Percentiles rank a stretch among this genome's conserved stretches.
Evolutionary conservation across 208 protist species (phyloP).

Genomic region (Porcisia deanei): DNA sequence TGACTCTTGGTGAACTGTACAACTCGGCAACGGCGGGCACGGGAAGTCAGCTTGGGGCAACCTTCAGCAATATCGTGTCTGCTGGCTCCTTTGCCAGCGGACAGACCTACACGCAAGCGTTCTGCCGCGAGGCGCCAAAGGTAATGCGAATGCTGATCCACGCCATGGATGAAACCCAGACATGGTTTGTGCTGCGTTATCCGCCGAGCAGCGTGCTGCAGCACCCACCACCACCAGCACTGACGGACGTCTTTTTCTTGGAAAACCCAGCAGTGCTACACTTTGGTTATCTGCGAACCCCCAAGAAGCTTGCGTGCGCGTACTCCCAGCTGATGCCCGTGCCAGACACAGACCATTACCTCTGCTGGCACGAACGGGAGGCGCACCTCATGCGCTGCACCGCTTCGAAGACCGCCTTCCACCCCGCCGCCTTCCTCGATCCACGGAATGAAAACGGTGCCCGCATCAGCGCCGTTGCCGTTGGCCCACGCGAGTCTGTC

Average conservation of each 20-base stretch:
- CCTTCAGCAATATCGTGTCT: constrained; percentile 28
- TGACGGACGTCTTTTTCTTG: constrained; percentile 34
- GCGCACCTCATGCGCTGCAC: constrained; percentile 66
- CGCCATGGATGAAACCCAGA: constrained; percentile 45
- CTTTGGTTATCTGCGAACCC: constrained; percentile 43
- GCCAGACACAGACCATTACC: constrained; percentile 52
- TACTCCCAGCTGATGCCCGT: constrained; percentile 58
- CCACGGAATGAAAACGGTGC: constrained; percentile 42
- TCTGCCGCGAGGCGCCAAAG: constrained; percentile 62
- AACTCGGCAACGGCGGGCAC: constrained; percentile 9
- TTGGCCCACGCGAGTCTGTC: constrained; percentile 63
- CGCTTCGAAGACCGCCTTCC: constrained; percentile 31
- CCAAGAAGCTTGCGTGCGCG: constrained; percentile 32
- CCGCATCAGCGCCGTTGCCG: constrained; percentile 59
- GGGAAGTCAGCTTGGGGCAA: constrained; percentile 16
- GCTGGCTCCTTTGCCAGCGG: constrained; percentile 27
- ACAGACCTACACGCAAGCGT: constrained; percentile 66
- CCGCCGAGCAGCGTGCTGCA: constrained; percentile 30
- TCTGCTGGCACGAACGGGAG: constrained; percentile 71
- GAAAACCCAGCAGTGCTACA: constrained; percentile 36
- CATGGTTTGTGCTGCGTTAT: constrained; percentile 58
- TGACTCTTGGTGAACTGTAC: constrained; percentile 27
- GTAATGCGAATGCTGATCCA: constrained; percentile 74
- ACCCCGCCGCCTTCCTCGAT: constrained; percentile 57
- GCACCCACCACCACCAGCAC: constrained; percentile 33